Evolutionary conservation across 2,329 filamentous ascomycete genomes (phyloP).

Genomic region (Talaromyces islandicus): DNA sequence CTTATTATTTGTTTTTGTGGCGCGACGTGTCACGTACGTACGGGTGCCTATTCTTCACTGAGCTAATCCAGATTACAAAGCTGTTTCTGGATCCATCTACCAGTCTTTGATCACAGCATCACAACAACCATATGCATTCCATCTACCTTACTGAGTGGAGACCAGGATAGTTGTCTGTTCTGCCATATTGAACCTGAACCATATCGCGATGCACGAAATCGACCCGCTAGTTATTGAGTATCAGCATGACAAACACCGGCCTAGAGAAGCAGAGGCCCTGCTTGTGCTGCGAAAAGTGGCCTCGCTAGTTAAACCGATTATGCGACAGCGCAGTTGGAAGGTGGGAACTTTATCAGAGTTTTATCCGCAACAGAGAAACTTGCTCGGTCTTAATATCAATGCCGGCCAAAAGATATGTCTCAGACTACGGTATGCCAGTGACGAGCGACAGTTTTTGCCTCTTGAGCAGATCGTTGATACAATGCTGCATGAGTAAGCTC

Average conservation of each 20-base stretch:
- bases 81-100: constrained; percentile 11
- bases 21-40: not conserved
- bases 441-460: constrained; percentile 70
- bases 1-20: not conserved
- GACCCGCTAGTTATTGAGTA: constrained; percentile 47
- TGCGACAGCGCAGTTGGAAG: constrained; percentile 78
- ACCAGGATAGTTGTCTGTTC: not conserved
- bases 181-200: not conserved
- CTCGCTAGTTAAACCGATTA: constrained; percentile 88
- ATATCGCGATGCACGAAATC: constrained; percentile 34
- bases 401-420: constrained; percentile 73
- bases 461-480: constrained; percentile 80
- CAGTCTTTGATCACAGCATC: not conserved
- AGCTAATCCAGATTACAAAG: constrained; percentile 10
- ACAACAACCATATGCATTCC: not conserved
- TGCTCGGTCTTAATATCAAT: constrained; percentile 79
- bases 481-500: constrained; percentile 72
- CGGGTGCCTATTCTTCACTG: not conserved
- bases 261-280: constrained; percentile 47
- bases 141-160: not conserved
- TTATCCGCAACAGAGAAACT: constrained; percentile 65
- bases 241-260: constrained; percentile 46
- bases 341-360: constrained; percentile 80
- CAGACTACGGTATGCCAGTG: constrained; percentile 69
- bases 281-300: constrained; percentile 70